phyloP scores from a whole-genome alignment of 2,329 filamentous ascomycete genomes.

The Macrophomina tecta region DNA sequence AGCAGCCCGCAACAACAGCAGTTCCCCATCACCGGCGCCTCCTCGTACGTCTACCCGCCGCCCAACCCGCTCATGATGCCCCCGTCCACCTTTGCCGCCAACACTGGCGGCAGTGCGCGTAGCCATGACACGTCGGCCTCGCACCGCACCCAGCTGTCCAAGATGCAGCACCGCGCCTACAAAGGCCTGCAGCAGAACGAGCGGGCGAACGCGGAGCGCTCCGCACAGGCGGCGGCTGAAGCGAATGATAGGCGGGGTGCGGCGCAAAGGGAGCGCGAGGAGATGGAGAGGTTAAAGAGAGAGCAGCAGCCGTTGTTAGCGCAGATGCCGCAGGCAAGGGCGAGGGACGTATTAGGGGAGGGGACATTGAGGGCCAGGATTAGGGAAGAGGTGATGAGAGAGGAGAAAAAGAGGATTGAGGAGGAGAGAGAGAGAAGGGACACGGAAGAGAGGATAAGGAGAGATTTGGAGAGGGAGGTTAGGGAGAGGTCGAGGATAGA shows the following conservation, averaged over 20 bases:
- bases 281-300: background rate
- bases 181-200: background rate
- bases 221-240: background rate
- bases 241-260: background rate
- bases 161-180: background rate
- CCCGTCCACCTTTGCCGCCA: background rate
- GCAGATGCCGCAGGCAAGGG: background rate
- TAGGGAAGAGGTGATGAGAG: background rate
- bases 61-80: background rate
- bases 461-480: background rate
- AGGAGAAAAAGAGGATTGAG: background rate
- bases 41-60: background rate
- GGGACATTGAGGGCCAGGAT: background rate
- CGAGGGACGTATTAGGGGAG: background rate
- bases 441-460: background rate
- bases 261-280: background rate
- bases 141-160: background rate
- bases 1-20: background rate
- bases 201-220: conserved; percentile 3
- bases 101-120: background rate
- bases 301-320: background rate
- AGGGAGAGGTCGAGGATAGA: background rate
- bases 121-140: background rate
- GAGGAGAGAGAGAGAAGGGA: background rate
- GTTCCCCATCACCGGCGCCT: background rate